phyloP scores from a whole-genome alignment of 1,284 basidiomycete species.

The Sutorius eximius region DNA sequence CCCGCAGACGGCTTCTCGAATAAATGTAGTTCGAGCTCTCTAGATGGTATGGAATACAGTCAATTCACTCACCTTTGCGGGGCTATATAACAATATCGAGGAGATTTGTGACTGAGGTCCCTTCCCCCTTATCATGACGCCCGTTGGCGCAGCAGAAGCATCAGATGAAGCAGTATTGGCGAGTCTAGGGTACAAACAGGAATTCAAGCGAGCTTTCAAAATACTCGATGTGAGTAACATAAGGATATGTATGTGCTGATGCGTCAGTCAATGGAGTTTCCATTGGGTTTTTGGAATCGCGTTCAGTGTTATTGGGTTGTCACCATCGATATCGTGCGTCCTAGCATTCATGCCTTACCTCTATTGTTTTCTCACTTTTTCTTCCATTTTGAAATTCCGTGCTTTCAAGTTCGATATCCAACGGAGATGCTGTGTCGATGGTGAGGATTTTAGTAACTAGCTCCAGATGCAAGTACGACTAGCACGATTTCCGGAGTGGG shows the following conservation, averaged over 20 bases:
- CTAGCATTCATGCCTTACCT: background rate
- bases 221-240: slow-evolving; percentile 20
- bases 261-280: background rate
- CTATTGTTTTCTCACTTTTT: background rate
- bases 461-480: slow-evolving; percentile 40
- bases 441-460: slow-evolving; percentile 20
- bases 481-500: slow-evolving; percentile 39
- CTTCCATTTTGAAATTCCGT: slow-evolving; percentile 33
- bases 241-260: background rate
- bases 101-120: background rate
- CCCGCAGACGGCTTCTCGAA: background rate
- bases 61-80: background rate
- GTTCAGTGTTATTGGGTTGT: slow-evolving; percentile 42
- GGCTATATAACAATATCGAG: background rate
- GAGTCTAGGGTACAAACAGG: slow-evolving; percentile 44
- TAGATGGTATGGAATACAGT: background rate
- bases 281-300: slow-evolving; percentile 36
- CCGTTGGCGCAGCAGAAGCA: background rate
- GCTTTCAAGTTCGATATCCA: slow-evolving; percentile 43
- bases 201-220: slow-evolving; percentile 38
- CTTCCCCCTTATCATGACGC: slow-evolving; percentile 1
- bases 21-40: too few species aligned
- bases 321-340: slow-evolving; percentile 43
- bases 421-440: slow-evolving; percentile 49
- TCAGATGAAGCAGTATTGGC: slow-evolving; percentile 37